Evolutionary conservation across 2,329 filamentous ascomycete genomes (phyloP).

Genomic region (Exophiala calicioides): DNA sequence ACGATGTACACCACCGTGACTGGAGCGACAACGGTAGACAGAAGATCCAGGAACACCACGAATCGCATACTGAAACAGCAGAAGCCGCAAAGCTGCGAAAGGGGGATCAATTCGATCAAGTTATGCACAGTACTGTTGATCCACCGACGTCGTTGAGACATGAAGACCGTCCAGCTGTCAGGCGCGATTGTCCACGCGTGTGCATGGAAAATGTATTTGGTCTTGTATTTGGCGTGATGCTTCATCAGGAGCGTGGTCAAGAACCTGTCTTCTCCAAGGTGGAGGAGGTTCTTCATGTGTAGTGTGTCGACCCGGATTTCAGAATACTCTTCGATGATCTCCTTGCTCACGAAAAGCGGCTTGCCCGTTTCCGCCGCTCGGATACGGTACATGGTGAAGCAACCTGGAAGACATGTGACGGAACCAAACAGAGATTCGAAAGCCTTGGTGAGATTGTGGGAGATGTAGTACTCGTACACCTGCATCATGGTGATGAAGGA

Average conservation of each 20-base stretch:
- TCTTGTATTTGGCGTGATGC: slow-evolving; percentile 91
- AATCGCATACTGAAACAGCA: slow-evolving; percentile 99
- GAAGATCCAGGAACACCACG: slow-evolving; percentile 88
- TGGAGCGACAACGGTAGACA: slow-evolving; percentile 89
- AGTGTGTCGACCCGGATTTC: slow-evolving; percentile 96
- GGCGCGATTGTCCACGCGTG: slow-evolving; percentile 97
- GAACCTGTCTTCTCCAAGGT: slow-evolving; percentile 96
- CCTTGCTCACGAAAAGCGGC: slow-evolving; percentile 91
- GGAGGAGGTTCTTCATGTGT: slow-evolving; percentile 97
- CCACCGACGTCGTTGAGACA: slow-evolving; percentile 98
- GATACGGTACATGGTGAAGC: slow-evolving; percentile 99
- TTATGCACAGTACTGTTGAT: slow-evolving; percentile 99
- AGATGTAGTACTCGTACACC: slow-evolving; percentile 99
- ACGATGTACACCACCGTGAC: slow-evolving; percentile 86
- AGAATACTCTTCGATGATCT: slow-evolving; percentile 83
- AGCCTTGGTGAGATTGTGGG: slow-evolving; percentile 92
- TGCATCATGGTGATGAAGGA: slow-evolving; percentile 99
- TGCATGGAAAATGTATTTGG: slow-evolving; percentile 90
- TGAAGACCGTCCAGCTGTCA: slow-evolving; percentile 89
- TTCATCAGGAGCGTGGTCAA: slow-evolving; percentile 93
- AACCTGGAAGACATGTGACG: slow-evolving; percentile 95
- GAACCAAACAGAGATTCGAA: slow-evolving; percentile 97
- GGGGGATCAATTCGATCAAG: slow-evolving; percentile 87
- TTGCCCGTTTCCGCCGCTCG: slow-evolving; percentile 92
- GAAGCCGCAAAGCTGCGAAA: slow-evolving; percentile 95